Evolutionary conservation across 352 stramenopile genomes (phyloP).

Genomic region (Blastocystis sp.): DNA sequence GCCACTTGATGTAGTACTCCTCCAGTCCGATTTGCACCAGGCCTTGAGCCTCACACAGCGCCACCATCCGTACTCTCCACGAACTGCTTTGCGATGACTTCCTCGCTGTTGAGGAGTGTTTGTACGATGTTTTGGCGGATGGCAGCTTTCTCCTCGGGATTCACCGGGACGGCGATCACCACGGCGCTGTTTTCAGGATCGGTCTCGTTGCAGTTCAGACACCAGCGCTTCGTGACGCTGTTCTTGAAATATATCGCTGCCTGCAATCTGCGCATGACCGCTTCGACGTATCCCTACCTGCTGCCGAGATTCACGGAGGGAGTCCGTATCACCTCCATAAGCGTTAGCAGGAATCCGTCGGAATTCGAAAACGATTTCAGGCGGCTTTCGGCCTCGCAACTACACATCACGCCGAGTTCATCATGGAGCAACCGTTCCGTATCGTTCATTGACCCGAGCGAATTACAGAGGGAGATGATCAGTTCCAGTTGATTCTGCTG

Average conservation of each 20-base stretch:
- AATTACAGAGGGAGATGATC: constrained; percentile 34
- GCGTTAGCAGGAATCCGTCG: constrained; percentile 46
- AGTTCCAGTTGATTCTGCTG: constrained; percentile 57
- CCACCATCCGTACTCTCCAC: constrained; percentile 1
- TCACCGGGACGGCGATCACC: constrained; percentile 18
- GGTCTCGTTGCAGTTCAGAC: constrained; percentile 42
- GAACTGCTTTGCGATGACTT: constrained; percentile 27
- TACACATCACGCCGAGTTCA: neutral
- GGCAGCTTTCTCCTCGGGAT: constrained; percentile 14
- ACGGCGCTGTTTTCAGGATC: constrained; percentile 50
- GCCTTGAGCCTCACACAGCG: neutral
- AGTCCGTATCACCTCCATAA: neutral
- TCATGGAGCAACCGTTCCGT: constrained; percentile 7
- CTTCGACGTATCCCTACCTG: neutral
- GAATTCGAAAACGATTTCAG: constrained; percentile 53
- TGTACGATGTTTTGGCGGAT: constrained; percentile 14
- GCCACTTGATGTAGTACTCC: constrained; percentile 66
- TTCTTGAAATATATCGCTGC: constrained; percentile 68
- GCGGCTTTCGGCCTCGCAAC: constrained; percentile 6
- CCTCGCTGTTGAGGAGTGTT: neutral
- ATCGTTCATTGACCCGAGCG: constrained; percentile 43
- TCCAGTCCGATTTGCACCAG: constrained; percentile 61
- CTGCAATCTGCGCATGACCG: constrained; percentile 20
- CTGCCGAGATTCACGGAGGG: constrained; percentile 35
- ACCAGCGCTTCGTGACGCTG: constrained; percentile 55